A percentile compares a stretch with the other conserved stretches of the same genome.
Conservation (phyloP, 371 early-diverging fungal genomes). For the Batkoa obscura region DNA sequence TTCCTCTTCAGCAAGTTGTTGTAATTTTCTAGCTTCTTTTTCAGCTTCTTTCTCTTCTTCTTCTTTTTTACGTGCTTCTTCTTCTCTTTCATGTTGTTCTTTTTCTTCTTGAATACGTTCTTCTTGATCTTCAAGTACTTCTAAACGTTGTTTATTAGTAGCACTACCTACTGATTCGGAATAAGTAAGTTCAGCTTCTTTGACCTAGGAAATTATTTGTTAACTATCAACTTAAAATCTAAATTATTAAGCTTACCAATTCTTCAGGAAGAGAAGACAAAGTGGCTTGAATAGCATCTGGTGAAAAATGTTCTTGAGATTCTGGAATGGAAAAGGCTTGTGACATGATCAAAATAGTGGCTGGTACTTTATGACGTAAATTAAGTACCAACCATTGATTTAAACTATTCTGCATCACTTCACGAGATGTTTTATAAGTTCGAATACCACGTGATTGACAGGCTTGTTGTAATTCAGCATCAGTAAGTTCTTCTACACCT, state of each 20-base stretch:
- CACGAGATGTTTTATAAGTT: constrained; percentile 66
- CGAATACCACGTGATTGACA: constrained; percentile 85
- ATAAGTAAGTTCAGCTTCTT: constrained; percentile 74
- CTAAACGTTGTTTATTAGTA: constrained; percentile 80
- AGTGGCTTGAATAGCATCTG: constrained; percentile 84
- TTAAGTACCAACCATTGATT: constrained; percentile 90
- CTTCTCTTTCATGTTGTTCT: constrained; percentile 24
- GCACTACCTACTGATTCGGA: constrained; percentile 71
- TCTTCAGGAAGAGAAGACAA: constrained; percentile 80
- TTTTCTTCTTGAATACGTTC: constrained; percentile 61
- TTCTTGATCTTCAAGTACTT: constrained; percentile 85
- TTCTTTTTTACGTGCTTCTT: constrained; percentile 16
- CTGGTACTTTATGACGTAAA: constrained; percentile 74
- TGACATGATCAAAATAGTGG: constrained; percentile 76
- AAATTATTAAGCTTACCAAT: constrained; percentile 23
- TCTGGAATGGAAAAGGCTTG: constrained; percentile 45
- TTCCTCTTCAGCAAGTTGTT: too few relatives aligned
- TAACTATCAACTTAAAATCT: background rate
- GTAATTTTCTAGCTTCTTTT: constrained; percentile 5
- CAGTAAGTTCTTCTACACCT: constrained; percentile 72
- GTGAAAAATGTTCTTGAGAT: constrained; percentile 14
- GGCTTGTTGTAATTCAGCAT: constrained; percentile 70
- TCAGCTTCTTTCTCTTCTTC: constrained; percentile 13
- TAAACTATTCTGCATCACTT: constrained; percentile 67
- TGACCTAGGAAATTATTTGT: constrained; percentile 16